Conservation (phyloP, 768 basidiomycete species). For the Cubamyces sp. region DNA sequence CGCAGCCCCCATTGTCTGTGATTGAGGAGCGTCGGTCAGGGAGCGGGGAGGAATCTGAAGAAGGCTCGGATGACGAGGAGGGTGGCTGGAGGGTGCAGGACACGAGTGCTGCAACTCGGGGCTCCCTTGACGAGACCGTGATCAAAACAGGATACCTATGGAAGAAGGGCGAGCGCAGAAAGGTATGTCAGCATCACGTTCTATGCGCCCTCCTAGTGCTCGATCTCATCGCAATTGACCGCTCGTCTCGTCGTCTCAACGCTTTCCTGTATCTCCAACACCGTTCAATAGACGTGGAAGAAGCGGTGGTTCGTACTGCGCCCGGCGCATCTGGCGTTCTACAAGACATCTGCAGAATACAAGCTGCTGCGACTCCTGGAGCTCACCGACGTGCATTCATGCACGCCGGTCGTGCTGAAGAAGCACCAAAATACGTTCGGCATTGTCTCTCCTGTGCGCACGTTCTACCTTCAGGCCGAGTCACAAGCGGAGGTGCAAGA, state of each 20-base stretch:
- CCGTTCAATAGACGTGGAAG: constrained; percentile 84
- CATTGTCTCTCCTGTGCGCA: constrained; percentile 55
- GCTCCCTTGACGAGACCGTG: constrained; percentile 66
- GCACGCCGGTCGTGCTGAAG: constrained; percentile 51
- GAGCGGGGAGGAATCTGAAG: constrained; percentile 78
- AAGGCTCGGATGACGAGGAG: constrained; percentile 70
- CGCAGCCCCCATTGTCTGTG: constrained; percentile 60
- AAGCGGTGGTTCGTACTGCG: constrained; percentile 98
- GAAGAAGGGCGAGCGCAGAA: constrained; percentile 97
- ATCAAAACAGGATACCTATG: constrained; percentile 93
- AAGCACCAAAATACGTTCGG: no score
- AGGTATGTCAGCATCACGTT: constrained; percentile 56
- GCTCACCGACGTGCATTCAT: constrained; percentile 89
- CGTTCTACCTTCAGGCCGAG: constrained; percentile 89
- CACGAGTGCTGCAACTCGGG: constrained; percentile 45
- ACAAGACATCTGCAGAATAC: constrained; percentile 96
- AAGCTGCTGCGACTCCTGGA: constrained; percentile 88
- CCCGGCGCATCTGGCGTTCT: constrained; percentile 91
- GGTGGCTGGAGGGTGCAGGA: constrained; percentile 66
- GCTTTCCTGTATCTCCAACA: constrained; percentile 3
- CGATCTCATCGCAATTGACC: constrained; percentile 14
- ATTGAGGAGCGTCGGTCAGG: constrained; percentile 76
- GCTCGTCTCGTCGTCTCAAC: constrained; percentile 6
- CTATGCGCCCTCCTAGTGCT: constrained; percentile 3
- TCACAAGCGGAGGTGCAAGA: constrained; percentile 68